Base-by-base conservation (phyloP, 805 yeast genomes). In the Jamesozyma spencerorum region DNA sequence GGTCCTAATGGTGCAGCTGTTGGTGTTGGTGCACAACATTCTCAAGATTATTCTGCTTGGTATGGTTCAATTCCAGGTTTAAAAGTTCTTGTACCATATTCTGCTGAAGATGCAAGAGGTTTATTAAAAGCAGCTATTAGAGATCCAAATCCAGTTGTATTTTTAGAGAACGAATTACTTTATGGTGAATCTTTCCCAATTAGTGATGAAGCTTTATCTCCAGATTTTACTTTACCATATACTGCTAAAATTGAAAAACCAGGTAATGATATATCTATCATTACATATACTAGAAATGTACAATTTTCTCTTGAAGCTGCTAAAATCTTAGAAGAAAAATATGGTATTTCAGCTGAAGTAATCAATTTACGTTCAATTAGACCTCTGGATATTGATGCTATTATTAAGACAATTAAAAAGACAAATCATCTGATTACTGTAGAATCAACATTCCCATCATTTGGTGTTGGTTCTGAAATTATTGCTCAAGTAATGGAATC, bases 1-100 rank as follows among this genome's bases (percentile, higher is more conserved):
- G 99, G 99, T 59, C 97, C 99, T 47, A 92, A 92, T 68, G 99
- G 98, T 69, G 96, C 98, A 37, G 96, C 98, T 54, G 97, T 97
- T 37, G 97, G 97, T 77, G 98, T 92, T 54, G 99, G 78, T 56
- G 99, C 99, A 44, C 99, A 92, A 71, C 99, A 92, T 71, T 92
- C 98, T 20, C 99, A 92, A 71, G 94, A 87, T 70, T 92, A 79
- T 66, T 75, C 95, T 42, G 87, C 96, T 40, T 92, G 98, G 98
- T 92, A 92, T 70, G 97, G 96, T 51, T 72, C 94, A 39, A 87
- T 92, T 55, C 99, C 99, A 46, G 99, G 99, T 64, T 75, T 92
- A 64, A 92, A 92, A 74, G 99, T 92, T 32, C 69, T 92, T 38
- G 85, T 95, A 35, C 99, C 99, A 40, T 92, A 80, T 72, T 79